Evolutionary conservation across 2,329 filamentous ascomycete genomes (phyloP).

Genomic region (Pyricularia sp.): DNA sequence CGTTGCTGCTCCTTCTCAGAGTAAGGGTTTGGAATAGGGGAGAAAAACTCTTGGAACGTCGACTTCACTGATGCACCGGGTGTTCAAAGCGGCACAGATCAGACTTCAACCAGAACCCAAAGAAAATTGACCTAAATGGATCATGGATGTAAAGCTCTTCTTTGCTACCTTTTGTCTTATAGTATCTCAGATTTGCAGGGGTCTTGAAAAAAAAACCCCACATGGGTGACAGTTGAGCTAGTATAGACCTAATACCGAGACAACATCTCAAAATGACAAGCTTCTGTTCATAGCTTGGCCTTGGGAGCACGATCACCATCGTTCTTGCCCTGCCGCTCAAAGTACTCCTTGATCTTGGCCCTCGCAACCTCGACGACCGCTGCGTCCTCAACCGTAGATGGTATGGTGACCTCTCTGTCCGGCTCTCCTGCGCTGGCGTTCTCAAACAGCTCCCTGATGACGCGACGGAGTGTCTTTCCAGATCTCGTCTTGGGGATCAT

Average conservation of each 20-base stretch:
- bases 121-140: neutral
- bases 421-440: constrained; percentile 64
- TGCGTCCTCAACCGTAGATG: constrained; percentile 74
- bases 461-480: constrained; percentile 79
- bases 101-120: neutral
- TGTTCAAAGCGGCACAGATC: neutral
- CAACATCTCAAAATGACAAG: neutral
- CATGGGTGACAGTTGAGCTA: neutral
- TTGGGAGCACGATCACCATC: constrained; percentile 33
- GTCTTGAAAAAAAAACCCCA: neutral
- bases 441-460: constrained; percentile 72
- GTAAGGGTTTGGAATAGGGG: neutral
- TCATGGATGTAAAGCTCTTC: neutral
- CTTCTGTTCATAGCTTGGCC: constrained; percentile 30
- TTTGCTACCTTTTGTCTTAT: neutral
- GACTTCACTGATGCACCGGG: neutral
- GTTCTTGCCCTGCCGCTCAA: constrained; percentile 31
- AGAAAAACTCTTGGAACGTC: neutral
- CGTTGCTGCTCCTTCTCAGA: neutral
- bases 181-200: neutral
- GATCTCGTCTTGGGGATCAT: constrained; percentile 88
- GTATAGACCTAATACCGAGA: neutral
- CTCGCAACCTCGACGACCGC: constrained; percentile 63
- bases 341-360: constrained; percentile 62
- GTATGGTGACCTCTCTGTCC: constrained; percentile 58